Conservation (phyloP, 805 yeast genomes). For the Geotrichum ghanense region DNA sequence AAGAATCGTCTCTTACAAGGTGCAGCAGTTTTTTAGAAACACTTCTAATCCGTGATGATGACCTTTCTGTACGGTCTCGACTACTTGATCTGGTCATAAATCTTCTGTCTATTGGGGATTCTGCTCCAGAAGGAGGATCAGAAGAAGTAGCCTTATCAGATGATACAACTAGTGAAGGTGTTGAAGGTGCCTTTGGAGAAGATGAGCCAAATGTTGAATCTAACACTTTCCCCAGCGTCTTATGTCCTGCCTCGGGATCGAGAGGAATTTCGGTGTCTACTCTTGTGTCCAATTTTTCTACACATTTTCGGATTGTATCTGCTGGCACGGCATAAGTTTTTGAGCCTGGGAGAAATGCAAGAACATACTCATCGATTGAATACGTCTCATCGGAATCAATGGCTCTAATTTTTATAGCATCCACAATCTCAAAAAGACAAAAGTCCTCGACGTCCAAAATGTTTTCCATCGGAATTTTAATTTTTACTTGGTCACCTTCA, state of each 20-base stretch:
- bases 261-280: neutral
- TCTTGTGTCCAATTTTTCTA: conserved; percentile 8
- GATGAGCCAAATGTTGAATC: conserved; percentile 1
- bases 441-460: conserved; percentile 50
- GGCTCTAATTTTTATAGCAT: conserved; percentile 49
- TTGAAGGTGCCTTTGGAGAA: neutral
- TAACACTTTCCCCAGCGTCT: neutral
- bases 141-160: neutral
- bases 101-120: too few species aligned
- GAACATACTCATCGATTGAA: conserved; percentile 56
- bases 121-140: too few species aligned
- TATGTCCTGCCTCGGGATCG: neutral
- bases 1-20: neutral
- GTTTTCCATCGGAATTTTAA: conserved; percentile 65
- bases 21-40: neutral
- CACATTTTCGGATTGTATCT: conserved; percentile 5
- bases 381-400: conserved; percentile 41
- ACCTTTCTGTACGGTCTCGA: neutral
- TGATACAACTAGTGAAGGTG: too few species aligned
- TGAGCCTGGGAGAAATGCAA: conserved; percentile 42
- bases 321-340: conserved; percentile 17
- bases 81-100: too few species aligned
- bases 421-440: conserved; percentile 42
- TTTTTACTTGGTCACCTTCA: conserved; percentile 56
- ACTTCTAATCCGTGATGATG: neutral